Base-by-base conservation (phyloP, 352 stramenopile species). In the Globisporangium cederbergense region DNA sequence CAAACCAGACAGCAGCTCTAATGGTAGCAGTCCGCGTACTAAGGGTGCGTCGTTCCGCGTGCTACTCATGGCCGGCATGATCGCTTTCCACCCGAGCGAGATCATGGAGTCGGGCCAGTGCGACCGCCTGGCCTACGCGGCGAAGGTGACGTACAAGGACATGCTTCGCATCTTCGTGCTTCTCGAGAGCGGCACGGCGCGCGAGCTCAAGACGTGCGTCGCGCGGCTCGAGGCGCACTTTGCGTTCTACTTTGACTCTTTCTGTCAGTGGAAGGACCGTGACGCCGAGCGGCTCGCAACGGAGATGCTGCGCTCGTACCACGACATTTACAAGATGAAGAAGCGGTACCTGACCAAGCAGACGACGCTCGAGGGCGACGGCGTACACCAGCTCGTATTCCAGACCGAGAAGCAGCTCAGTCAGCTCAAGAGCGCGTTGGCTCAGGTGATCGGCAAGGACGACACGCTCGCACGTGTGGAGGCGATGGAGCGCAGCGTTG, bases 21-120 rank as follows among this genome's bases (percentile, higher is more conserved):
- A 42, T 42, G 36, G 30, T 14, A 34, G 36, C 16, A 75, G 72
- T 54, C 69, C 68, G n/a, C 58, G 70, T n/a, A 72, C 47, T 22
- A 75, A 72, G 43, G 52, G 61, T 11, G 77, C 78, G 42, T 78
- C 69, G 45, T 86, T 84, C 58, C 81, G 81, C 2, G 78, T 93
- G 22, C 65, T 93, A 36, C 67, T 93, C 40, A 85, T 93, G 77
- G 84, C 82, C 0, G 84, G 84, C 0, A 89, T 91, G 80, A 72
- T 93, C 43, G 70, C 78, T n/a, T 79, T 73, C 28, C 81, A 90
- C 43, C 80, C 84, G 1, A 64, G 60, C 4, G 79, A 91, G 30
- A 88, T 89, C 58, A 88, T 93, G 81, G 80, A 77, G 4, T 54
- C 67, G 18, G 67, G 83, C 25, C 62, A 58, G 28, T 89, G 76